phyloP scores from a whole-genome alignment of 2,329 filamentous ascomycete genomes.

The Phaeosphaeriaceae sp. region DNA sequence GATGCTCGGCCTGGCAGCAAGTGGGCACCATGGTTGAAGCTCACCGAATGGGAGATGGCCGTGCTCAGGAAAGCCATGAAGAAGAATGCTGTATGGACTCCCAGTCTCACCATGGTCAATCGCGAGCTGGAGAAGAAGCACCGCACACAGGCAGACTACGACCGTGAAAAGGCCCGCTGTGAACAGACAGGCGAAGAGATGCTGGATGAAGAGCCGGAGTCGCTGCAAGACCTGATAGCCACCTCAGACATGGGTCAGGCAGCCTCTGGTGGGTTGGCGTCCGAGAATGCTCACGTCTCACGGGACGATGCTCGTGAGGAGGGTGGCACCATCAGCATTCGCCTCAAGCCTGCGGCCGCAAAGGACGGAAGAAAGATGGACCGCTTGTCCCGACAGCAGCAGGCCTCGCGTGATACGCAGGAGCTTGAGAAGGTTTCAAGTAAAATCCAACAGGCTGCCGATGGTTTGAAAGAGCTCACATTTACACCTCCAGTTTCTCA shows the following conservation, averaged over 20 bases:
- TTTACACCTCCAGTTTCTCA: slow-evolving; percentile 30
- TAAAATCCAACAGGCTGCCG: slow-evolving; percentile 43
- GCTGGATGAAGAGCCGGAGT: slow-evolving; percentile 60
- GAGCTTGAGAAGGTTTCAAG: slow-evolving; percentile 46
- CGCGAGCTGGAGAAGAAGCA: slow-evolving; percentile 76
- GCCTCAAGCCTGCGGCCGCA: slow-evolving; percentile 79
- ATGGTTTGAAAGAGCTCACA: slow-evolving; percentile 43
- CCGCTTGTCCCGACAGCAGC: slow-evolving; percentile 64
- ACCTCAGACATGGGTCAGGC: slow-evolving; percentile 24
- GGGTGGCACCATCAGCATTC: slow-evolving; percentile 71
- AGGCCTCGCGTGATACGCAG: slow-evolving; percentile 53
- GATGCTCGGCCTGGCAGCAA: slow-evolving; percentile 67
- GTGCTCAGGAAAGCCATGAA: slow-evolving; percentile 85
- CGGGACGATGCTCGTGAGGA: slow-evolving; percentile 58
- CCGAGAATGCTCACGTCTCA: slow-evolving; percentile 18
- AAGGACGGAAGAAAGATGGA: slow-evolving; percentile 81
- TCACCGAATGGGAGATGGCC: slow-evolving; percentile 73
- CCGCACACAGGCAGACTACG: slow-evolving; percentile 58
- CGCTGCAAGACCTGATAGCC: slow-evolving; percentile 29
- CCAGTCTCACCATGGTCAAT: slow-evolving; percentile 85
- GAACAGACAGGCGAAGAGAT: slow-evolving; percentile 71
- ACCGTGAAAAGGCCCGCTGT: slow-evolving; percentile 63
- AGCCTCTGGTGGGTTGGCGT: slow-evolving; percentile 15
- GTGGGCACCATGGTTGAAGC: slow-evolving; percentile 67
- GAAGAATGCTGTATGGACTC: slow-evolving; percentile 87